A percentile compares a stretch with the other conserved stretches of the same genome.
phyloP scores from a whole-genome alignment of 1,139 yeast genomes.

The Dujonia santamariae region DNA sequence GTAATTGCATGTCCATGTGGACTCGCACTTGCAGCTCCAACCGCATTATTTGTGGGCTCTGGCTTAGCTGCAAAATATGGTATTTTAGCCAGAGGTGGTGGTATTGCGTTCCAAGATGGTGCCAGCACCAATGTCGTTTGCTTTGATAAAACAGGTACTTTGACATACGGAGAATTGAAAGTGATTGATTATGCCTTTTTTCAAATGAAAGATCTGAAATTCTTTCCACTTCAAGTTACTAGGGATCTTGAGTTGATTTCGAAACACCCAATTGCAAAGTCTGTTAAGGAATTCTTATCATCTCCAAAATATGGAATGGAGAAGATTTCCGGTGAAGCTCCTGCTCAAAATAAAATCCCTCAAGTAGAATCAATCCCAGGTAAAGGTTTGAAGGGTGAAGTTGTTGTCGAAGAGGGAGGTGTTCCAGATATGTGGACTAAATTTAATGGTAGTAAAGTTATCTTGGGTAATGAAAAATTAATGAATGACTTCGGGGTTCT shows the following conservation, averaged over 20 bases:
- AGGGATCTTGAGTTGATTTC: constrained; percentile 65
- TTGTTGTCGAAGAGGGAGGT: constrained; percentile 16
- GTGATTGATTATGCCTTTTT: constrained; percentile 50
- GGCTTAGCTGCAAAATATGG: constrained; percentile 55
- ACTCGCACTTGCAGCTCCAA: constrained; percentile 47
- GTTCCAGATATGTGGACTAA: constrained; percentile 22
- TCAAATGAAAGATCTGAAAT: constrained; percentile 1
- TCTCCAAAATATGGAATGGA: constrained; percentile 11
- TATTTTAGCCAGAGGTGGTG: constrained; percentile 78
- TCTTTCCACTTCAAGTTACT: constrained; percentile 42
- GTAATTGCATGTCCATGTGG: constrained; percentile 56
- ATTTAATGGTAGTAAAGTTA: constrained; percentile 33
- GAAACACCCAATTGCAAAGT: constrained; percentile 66
- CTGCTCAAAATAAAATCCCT: constrained; percentile 37
- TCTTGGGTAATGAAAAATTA: constrained; percentile 66
- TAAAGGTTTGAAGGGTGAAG: constrained; percentile 51
- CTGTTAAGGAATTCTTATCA: constrained; percentile 46
- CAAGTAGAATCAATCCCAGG: constrained; percentile 55
- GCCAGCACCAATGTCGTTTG: constrained; percentile 62
- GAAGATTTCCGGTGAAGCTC: not conserved
- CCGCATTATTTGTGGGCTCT: constrained; percentile 46
- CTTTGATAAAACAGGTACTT: constrained; percentile 79
- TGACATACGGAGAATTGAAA: constrained; percentile 62
- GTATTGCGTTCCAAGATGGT: constrained; percentile 79
- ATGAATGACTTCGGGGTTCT: constrained; percentile 42